phyloP scores from a whole-genome alignment of 2,329 filamentous ascomycete genomes.

The Xylaria sp. region DNA sequence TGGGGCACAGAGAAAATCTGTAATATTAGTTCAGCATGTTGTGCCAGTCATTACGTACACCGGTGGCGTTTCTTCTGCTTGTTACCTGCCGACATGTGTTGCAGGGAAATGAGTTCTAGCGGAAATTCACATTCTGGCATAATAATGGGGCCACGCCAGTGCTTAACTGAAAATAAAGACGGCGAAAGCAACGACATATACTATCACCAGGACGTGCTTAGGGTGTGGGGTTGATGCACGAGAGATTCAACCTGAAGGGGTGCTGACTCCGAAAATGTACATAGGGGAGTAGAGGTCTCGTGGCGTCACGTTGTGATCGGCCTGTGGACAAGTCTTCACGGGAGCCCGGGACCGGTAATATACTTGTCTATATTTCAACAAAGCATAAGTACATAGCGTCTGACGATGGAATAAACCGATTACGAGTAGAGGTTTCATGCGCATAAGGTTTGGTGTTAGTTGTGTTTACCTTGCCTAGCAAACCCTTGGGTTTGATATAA shows the following conservation, averaged over 20 bases:
- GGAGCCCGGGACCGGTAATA: slow-evolving; percentile 27
- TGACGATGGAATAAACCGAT: background rate
- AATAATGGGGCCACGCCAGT: background rate
- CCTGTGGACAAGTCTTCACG: background rate
- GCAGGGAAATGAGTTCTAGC: background rate
- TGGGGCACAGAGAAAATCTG: slow-evolving; percentile 14
- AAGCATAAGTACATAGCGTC: slow-evolving; percentile 1
- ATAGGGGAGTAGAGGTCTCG: slow-evolving; percentile 22
- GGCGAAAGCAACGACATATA: slow-evolving; percentile 7
- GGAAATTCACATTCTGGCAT: background rate
- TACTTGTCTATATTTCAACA: slow-evolving; percentile 35
- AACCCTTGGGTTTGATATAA: too few relatives aligned
- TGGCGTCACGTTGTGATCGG: slow-evolving; percentile 13
- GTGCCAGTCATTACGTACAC: slow-evolving; percentile 2
- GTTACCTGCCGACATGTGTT: background rate
- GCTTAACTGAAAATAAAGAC: slow-evolving; percentile 1
- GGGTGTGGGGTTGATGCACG: background rate
- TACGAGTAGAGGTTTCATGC: background rate
- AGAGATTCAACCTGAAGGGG: slow-evolving; percentile 16
- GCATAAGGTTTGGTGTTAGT: background rate
- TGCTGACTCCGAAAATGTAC: slow-evolving; percentile 17
- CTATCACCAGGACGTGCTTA: background rate
- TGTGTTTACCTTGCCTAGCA: too few relatives aligned
- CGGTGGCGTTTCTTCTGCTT: slow-evolving; percentile 15
- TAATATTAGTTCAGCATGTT: slow-evolving; percentile 25